These are phyloP conservation scores for Salvia rosmarinus DNA, from an alignment of 257 asterid species.

Conservation along the genomic window DNA sequence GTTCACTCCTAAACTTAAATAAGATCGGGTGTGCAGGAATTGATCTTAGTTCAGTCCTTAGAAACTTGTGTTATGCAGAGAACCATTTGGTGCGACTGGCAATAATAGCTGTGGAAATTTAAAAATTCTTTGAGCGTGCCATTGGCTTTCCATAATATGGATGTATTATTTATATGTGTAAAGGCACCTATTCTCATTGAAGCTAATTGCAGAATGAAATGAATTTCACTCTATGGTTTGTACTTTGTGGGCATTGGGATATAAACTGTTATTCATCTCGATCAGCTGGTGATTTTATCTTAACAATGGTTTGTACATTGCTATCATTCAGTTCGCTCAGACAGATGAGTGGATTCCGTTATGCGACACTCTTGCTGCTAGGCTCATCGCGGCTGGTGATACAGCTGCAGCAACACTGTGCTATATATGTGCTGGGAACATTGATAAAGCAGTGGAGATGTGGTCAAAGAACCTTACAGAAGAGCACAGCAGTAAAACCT, in stretches of 20 bases:
- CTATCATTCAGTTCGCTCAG: slow-evolving; percentile 68
- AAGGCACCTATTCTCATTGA: background rate
- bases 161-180: background rate
- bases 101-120: background rate
- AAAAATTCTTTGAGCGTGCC: background rate
- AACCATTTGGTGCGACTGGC: slow-evolving; percentile 1
- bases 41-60: background rate
- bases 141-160: no score
- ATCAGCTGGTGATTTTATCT: slow-evolving; percentile 1
- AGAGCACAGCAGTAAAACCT: slow-evolving; percentile 69
- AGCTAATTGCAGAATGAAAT: slow-evolving; percentile 3
- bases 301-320: slow-evolving; percentile 27
- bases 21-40: background rate
- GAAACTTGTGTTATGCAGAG: background rate
- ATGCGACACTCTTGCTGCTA: slow-evolving; percentile 84
- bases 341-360: slow-evolving; percentile 78
- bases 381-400: slow-evolving; percentile 77
- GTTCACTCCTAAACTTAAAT: slow-evolving; percentile 15
- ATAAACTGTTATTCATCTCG: background rate
- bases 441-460: slow-evolving; percentile 86
- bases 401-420: slow-evolving; percentile 81
- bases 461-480: slow-evolving; percentile 75
- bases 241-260: background rate
- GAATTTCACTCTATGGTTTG: background rate
- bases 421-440: slow-evolving; percentile 91